Evolutionary conservation across 1,139 yeast genomes (phyloP), one percentile per base, ranked within the genome.

Genomic region (Chernovozyma aurita): DNA sequence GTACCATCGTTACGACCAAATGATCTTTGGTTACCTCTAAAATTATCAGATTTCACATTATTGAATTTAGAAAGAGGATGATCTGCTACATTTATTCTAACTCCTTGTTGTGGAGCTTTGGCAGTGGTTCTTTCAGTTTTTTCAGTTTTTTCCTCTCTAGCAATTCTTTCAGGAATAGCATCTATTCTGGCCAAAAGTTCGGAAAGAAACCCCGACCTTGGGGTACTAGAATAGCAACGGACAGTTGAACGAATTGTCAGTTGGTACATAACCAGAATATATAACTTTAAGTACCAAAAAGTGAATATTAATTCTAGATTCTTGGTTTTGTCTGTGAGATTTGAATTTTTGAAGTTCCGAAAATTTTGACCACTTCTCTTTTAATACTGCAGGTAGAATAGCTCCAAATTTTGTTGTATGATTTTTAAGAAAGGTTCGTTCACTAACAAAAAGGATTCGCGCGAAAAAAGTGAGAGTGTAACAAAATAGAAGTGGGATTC

Each of bases 151-250:
- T n/a, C n/a, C n/a, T n/a, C n/a, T n/a, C n/a, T n/a, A 22, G 37
- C 39, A 3, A 29, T 27, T 17, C 32, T 29, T 16, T 31, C 37
- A 12, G 40, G 40, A 17, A 37, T 37, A 21, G 40, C 34, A 12
- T 65, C 70, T 40, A 65, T 61, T 46, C 68, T 50, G 39, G 57
- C 58, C 53, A 65, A 59, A 42, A 65, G 52, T 28, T 55, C 59
- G 25, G 59, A 51, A 43, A 65, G 55, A 42, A 59, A 49, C 39
- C 48, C 47, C 32, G 50, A 43, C 28, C 26, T 40, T 35, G 29
- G 37, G 31, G 18, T 40, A 21, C 45, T 45, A 9, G 42, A 36
- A 31, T 41, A 44, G 13, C 30, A 14, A 36, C 49, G 42, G 8
- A 25, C 35, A 5, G 37, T 24, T 14, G 36, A 35, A 21, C 31